Conservation (phyloP, 2,329 filamentous ascomycete species). For the Fusarium stilboides region DNA sequence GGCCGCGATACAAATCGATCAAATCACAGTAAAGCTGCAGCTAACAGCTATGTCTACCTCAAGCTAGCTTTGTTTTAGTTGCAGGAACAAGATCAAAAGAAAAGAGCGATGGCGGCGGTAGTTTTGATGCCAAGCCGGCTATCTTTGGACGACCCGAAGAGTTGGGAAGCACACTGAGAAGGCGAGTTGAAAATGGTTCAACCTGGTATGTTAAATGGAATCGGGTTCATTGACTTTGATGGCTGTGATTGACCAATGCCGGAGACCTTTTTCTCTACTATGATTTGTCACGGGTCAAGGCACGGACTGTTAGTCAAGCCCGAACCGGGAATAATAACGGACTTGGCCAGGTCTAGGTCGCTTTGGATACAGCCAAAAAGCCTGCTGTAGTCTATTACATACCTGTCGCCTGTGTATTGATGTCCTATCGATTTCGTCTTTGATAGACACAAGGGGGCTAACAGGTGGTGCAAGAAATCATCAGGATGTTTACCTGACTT, state of each 20-base stretch:
- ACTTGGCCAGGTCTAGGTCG: slow-evolving; percentile 5
- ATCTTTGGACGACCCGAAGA: slow-evolving; percentile 31
- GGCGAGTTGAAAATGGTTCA: neutral
- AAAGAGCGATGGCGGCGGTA: slow-evolving; percentile 19
- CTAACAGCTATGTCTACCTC: slow-evolving; percentile 9
- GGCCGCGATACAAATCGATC: slow-evolving; percentile 24
- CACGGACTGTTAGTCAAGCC: slow-evolving; percentile 10
- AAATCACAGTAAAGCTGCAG: slow-evolving; percentile 12
- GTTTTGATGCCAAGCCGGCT: slow-evolving; percentile 36
- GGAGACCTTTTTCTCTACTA: neutral
- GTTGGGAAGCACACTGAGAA: slow-evolving; percentile 14
- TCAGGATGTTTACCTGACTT: too few species aligned
- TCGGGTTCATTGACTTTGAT: slow-evolving; percentile 13
- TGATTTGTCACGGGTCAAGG: slow-evolving; percentile 5
- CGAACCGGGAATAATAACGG: slow-evolving; percentile 26
- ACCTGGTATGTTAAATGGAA: slow-evolving; percentile 18
- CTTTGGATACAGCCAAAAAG: neutral
- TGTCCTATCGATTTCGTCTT: neutral
- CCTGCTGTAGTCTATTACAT: neutral
- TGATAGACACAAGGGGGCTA: neutral
- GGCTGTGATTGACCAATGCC: neutral
- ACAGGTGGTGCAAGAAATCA: too few species aligned
- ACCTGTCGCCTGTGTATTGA: too few species aligned
- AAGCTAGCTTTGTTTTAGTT: slow-evolving; percentile 23
- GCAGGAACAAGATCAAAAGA: slow-evolving; percentile 30